Conservation (phyloP, 495 filamentous ascomycete genomes). For the Penicillium atrosanguineum region DNA sequence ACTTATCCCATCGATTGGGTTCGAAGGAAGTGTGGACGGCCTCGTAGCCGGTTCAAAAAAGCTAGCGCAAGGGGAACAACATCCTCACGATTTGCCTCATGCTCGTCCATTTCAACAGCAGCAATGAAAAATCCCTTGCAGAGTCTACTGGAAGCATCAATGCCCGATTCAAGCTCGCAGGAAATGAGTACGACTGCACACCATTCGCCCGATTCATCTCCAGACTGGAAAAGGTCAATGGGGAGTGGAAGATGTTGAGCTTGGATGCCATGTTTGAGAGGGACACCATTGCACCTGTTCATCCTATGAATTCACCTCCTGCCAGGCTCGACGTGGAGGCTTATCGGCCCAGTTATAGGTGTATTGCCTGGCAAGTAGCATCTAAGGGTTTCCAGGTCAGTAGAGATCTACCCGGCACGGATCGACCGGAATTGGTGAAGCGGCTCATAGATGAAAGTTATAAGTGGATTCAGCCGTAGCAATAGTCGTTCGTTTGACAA, state of each 20-base stretch:
- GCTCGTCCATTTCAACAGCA: not conserved
- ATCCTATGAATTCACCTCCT: too few species aligned
- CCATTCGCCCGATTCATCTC: slow-evolving; percentile 1
- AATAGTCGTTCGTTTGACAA: too few species aligned
- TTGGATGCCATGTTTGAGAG: not conserved
- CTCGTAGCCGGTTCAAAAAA: too few species aligned
- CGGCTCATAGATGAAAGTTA: not conserved
- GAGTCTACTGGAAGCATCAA: not conserved
- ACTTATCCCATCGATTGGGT: not conserved
- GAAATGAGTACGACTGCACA: slow-evolving; percentile 1
- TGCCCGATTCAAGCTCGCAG: not conserved
- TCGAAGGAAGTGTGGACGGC: not conserved
- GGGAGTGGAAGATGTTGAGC: slow-evolving; percentile 3
- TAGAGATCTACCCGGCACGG: too few species aligned
- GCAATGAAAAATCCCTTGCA: not conserved
- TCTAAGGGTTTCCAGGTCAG: too few species aligned
- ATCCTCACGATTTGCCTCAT: not conserved
- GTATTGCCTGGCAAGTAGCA: too few species aligned
- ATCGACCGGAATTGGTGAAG: too few species aligned
- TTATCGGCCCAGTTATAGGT: too few species aligned
- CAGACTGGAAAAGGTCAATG: not conserved
- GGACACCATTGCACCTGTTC: too few species aligned
- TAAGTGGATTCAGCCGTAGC: too few species aligned
- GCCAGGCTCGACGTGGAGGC: too few species aligned
- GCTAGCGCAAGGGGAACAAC: too few species aligned